Evolutionary conservation across 75 land plant genomes (phyloP).

Genomic region (Cunninghamia lanceolata): DNA sequence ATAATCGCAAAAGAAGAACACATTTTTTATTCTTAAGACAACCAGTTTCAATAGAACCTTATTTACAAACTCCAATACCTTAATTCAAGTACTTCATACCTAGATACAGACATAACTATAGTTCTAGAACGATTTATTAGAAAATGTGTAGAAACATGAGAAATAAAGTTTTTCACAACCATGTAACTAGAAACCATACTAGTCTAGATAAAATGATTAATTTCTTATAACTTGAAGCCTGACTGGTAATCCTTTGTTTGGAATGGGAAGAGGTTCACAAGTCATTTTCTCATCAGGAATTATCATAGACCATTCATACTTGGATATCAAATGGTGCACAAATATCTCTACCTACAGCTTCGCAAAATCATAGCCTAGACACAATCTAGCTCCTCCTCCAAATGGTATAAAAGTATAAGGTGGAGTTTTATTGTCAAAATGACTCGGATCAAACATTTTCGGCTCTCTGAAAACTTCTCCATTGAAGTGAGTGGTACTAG

Average conservation of each 20-base stretch:
- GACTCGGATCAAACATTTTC: constrained; percentile 45
- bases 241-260: not conserved
- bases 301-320: constrained; percentile 13
- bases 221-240: not conserved
- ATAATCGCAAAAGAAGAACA: too few relatives aligned
- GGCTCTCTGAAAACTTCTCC: constrained; percentile 47
- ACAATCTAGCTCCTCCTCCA: constrained; percentile 65
- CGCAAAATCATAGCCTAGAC: constrained; percentile 68
- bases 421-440: constrained; percentile 40
- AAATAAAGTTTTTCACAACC: too few relatives aligned
- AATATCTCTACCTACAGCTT: constrained; percentile 40
- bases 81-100: too few relatives aligned
- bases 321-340: constrained; percentile 24
- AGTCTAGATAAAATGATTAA: too few relatives aligned
- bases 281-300: not conserved
- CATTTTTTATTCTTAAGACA: too few relatives aligned
- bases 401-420: constrained; percentile 57
- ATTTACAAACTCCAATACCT: too few relatives aligned
- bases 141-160: too few relatives aligned
- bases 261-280: not conserved
- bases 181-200: too few relatives aligned
- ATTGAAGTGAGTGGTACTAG: constrained; percentile 5
- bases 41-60: too few relatives aligned
- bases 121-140: too few relatives aligned
- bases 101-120: too few relatives aligned